These are phyloP conservation scores for Acacia pycnantha DNA, from an alignment of 331 rosid species.

Conservation along the genomic window DNA sequence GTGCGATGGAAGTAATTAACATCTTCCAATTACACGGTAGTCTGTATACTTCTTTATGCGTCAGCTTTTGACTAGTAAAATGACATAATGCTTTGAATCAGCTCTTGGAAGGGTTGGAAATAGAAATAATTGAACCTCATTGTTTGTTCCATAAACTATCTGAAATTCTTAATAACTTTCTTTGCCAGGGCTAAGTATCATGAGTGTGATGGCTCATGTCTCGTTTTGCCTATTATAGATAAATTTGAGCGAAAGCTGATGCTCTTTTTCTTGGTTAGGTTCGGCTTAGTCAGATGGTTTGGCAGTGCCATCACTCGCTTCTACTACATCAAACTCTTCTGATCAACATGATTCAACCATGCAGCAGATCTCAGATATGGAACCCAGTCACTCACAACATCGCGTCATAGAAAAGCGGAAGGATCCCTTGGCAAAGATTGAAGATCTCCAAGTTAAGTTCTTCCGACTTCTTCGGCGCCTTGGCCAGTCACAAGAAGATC, in stretches of 20 bases:
- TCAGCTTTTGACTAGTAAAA: not conserved
- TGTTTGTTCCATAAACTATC: not conserved
- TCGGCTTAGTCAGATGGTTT: slow-evolving; percentile 40
- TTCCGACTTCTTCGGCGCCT: slow-evolving; percentile 66
- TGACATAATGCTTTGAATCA: not conserved
- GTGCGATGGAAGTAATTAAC: not conserved
- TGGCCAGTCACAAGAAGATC: slow-evolving; percentile 67
- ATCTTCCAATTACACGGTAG: not conserved
- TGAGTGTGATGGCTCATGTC: not conserved
- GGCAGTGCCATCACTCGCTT: slow-evolving; percentile 30
- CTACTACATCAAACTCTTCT: slow-evolving; percentile 39
- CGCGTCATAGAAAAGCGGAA: slow-evolving; percentile 31
- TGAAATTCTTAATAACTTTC: slow-evolving; percentile 6
- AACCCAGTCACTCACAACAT: slow-evolving; percentile 37
- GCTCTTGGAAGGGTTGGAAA: not conserved
- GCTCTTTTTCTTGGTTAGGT: slow-evolving; percentile 38
- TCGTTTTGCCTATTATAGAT: not conserved
- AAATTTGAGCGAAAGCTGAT: slow-evolving; percentile 24
- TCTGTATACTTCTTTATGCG: not conserved
- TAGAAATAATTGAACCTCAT: not conserved
- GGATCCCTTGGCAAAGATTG: slow-evolving; percentile 63
- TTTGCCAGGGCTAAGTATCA: not conserved
- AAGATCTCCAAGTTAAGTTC: slow-evolving; percentile 74
- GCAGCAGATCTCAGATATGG: slow-evolving; percentile 41
- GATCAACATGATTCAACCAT: slow-evolving; percentile 34